Conservation (phyloP, 331 rosid species). For the Spiraea crenata region DNA sequence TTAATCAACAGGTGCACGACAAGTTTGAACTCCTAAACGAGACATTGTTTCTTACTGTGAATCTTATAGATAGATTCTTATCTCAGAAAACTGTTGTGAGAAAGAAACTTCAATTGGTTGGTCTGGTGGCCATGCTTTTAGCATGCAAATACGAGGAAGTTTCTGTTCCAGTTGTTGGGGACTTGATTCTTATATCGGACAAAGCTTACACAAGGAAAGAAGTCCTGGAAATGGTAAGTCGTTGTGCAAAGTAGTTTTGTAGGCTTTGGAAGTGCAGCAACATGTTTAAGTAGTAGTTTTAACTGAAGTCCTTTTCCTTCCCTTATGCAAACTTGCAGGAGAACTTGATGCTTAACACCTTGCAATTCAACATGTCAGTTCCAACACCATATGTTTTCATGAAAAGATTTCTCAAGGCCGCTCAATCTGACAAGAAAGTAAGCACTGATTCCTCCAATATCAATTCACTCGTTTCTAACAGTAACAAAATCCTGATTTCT, state of each 20-base stretch:
- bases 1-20: constrained; percentile 76
- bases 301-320: neutral
- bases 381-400: constrained; percentile 86
- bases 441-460: constrained; percentile 1
- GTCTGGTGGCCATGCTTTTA: constrained; percentile 93
- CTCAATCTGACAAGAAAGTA: constrained; percentile 79
- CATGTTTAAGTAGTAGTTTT: neutral
- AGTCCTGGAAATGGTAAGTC: constrained; percentile 79
- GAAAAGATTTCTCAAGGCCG: constrained; percentile 89
- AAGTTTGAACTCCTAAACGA: constrained; percentile 88
- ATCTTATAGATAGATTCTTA: constrained; percentile 80
- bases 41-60: constrained; percentile 83
- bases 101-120: constrained; percentile 96
- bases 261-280: neutral
- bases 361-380: constrained; percentile 88
- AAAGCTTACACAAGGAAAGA: constrained; percentile 78
- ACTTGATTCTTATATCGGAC: constrained; percentile 85
- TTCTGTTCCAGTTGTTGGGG: constrained; percentile 83
- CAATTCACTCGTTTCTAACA: neutral
- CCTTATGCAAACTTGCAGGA: constrained; percentile 46
- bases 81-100: constrained; percentile 56
- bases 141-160: constrained; percentile 99
- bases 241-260: neutral
- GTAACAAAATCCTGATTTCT: neutral
- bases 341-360: constrained; percentile 69